Base-by-base conservation (phyloP, 2,329 filamentous ascomycete species). In the Ophiostoma australiae region DNA sequence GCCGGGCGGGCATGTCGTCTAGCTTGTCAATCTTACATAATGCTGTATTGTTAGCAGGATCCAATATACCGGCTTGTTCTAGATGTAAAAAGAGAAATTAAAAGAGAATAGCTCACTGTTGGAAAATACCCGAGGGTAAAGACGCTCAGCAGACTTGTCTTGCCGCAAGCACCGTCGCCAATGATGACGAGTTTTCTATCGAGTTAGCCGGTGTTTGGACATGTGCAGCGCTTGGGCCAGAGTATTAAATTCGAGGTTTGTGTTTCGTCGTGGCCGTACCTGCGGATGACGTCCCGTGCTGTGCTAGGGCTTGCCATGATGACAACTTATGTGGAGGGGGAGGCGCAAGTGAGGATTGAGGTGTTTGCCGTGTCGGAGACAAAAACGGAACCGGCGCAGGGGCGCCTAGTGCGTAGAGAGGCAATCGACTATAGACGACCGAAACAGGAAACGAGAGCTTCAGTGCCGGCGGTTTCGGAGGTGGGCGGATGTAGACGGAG, bases 41-140 rank as follows among this genome's bases (percentile, higher is more conserved):
- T 88, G 85, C 87, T 89, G 76, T 61, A 72, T 23, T 74, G 66
- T 33, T 63, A 68, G 48, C 52, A 63, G 63, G 27, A 10, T 58
- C 23, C 52, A 58, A 48, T 39, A 15, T 48, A 4, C 37, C 17
- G 69, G 61, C 20, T 66, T 10, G 1, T n/a, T 8, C 23, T 10
- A 1, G 4, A 65, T 11, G n/a, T 10, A 11, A 11, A 67, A 31
- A 4, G 55, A 35, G 31, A 20, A 13, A 35, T 17, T 10, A 13
- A 65, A 15, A 37, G 17, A 33, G 35, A 37, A 44, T 33, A 39
- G 70, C 93, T 84, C 85, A 97, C 94, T 78, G 93, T 97, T 77
- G 95, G 95, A 78, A 98, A 99, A 82, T 97, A 98, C 72, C 95
- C 95, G 70, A 99, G 85, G 48, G 95, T 99, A 81, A 99, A 99